Evolutionary conservation across 495 filamentous ascomycete genomes (phyloP).

Genomic region (Aspergillus bridgeri): DNA sequence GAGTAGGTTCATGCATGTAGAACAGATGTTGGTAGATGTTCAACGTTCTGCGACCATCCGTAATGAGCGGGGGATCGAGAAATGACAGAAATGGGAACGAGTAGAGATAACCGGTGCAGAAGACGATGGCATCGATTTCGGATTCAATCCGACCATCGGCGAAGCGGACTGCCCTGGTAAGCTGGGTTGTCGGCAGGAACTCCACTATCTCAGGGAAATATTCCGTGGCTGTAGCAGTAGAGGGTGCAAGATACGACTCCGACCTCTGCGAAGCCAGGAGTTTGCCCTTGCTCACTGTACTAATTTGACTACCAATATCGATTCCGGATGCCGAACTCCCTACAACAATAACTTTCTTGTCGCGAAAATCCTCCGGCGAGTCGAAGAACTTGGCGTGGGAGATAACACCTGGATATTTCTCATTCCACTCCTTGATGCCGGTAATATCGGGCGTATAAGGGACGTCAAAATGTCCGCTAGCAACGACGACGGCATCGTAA

Average conservation of each 20-base stretch:
- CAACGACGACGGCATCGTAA: constrained; percentile 79
- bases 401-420: constrained; percentile 58
- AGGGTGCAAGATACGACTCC: constrained; percentile 33
- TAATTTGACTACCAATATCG: constrained; percentile 78
- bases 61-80: constrained; percentile 57
- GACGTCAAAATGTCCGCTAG: constrained; percentile 75
- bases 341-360: constrained; percentile 70
- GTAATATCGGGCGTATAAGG: constrained; percentile 66
- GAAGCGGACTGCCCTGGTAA: constrained; percentile 49
- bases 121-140: constrained; percentile 53
- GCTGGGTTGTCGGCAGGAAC: constrained; percentile 43
- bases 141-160: constrained; percentile 47
- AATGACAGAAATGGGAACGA: constrained; percentile 55
- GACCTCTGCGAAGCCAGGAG: constrained; percentile 52
- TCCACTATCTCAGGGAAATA: constrained; percentile 57
- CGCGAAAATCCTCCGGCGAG: constrained; percentile 51
- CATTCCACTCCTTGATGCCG: constrained; percentile 56
- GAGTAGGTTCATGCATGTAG: constrained; percentile 68
- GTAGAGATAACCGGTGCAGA: constrained; percentile 59
- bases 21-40: constrained; percentile 77
- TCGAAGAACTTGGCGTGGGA: constrained; percentile 82
- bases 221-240: constrained; percentile 36
- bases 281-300: constrained; percentile 44
- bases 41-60: constrained; percentile 62
- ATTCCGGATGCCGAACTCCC: constrained; percentile 76